Evolutionary conservation across 345 rosid species (phyloP).

Genomic region (Brassica cretica): DNA sequence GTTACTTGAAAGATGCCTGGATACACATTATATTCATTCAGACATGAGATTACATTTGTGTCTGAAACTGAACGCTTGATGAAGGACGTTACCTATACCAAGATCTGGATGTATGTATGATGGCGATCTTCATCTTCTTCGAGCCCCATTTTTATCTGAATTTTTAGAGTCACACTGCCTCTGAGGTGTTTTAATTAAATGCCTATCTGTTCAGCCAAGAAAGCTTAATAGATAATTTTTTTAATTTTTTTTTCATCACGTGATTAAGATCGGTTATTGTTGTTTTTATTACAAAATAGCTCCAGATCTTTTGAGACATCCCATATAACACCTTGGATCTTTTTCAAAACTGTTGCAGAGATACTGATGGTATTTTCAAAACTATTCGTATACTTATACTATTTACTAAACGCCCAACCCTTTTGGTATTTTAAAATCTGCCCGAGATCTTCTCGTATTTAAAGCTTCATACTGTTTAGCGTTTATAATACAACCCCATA

Average conservation of each 20-base stretch:
- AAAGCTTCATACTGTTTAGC: not conserved
- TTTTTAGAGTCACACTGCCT: slow-evolving; percentile 4
- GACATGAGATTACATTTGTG: not conserved
- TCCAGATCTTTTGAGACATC: no score
- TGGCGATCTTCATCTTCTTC: slow-evolving; percentile 66
- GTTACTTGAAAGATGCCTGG: slow-evolving; percentile 77
- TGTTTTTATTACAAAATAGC: not conserved
- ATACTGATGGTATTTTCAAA: not conserved
- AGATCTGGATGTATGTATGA: slow-evolving; percentile 77
- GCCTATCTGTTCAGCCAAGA: slow-evolving; percentile 1
- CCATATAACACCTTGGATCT: no score
- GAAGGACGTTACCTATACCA: slow-evolving; percentile 60
- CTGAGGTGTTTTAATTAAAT: not conserved
- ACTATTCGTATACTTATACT: not conserved
- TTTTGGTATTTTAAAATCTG: not conserved
- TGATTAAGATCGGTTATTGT: no score
- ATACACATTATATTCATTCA: slow-evolving; percentile 1
- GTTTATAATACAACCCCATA: not conserved
- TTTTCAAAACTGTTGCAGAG: no score
- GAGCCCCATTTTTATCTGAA: slow-evolving; percentile 45
- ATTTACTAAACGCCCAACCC: not conserved
- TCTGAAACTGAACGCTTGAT: slow-evolving; percentile 1
- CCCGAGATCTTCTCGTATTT: not conserved
- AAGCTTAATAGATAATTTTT: not conserved
- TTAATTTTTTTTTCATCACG: no score